phyloP scores from a whole-genome alignment of 139 green algal genomes.

The Closterium sp. region DNA sequence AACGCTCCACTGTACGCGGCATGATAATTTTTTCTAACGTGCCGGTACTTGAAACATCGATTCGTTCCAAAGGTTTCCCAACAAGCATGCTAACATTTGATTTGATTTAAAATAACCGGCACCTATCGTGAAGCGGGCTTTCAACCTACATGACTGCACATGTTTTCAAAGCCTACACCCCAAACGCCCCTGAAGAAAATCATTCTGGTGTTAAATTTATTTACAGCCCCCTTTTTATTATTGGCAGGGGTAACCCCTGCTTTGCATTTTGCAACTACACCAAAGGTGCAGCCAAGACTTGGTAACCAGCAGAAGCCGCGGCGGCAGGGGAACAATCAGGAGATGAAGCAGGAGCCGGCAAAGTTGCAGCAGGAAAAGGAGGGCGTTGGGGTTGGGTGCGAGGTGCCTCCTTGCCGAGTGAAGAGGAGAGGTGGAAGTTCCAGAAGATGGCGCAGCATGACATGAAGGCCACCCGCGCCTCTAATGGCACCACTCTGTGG shows the following conservation, averaged over 20 bases:
- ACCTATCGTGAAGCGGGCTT: no score
- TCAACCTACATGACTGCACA: no score
- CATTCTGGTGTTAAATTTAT: background rate
- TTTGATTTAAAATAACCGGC: no score
- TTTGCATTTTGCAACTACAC: background rate
- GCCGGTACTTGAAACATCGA: no score
- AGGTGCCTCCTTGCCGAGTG: background rate
- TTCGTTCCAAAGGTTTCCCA: no score
- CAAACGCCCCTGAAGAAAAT: no score
- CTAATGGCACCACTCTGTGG: constrained; percentile 39
- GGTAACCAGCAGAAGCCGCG: background rate
- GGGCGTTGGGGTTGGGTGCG: background rate
- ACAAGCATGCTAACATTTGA: no score
- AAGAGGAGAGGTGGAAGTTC: constrained; percentile 55
- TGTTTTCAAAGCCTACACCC: no score
- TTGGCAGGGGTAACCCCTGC: no score
- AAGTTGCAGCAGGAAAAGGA: background rate
- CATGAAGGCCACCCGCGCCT: constrained; percentile 56
- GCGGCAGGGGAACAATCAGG: background rate
- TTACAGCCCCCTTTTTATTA: background rate
- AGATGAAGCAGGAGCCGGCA: background rate
- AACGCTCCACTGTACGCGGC: no score
- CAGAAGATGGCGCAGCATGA: constrained; percentile 55
- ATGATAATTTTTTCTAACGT: no score
- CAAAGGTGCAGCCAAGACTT: background rate